Percentiles rank a stretch among this genome's conserved stretches.
phyloP scores from a whole-genome alignment of 129 eudicot genomes.

The Mikania micrantha region DNA sequence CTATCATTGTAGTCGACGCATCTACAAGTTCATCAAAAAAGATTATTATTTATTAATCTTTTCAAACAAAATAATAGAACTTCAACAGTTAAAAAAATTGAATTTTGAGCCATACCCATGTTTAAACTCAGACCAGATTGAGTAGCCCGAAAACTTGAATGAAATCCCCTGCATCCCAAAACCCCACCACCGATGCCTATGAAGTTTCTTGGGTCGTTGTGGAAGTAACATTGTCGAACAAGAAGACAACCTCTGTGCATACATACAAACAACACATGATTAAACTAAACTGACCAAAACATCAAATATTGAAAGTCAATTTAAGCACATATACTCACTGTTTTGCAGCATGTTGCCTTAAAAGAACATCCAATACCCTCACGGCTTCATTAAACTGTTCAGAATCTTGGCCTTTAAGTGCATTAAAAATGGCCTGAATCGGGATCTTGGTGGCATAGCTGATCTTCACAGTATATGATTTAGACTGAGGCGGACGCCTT shows the following conservation, averaged over 20 bases:
- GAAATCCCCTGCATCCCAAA: constrained; percentile 76
- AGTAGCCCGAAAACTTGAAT: constrained; percentile 78
- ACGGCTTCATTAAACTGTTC: constrained; percentile 80
- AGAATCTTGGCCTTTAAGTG: constrained; percentile 67
- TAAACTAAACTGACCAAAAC: not conserved
- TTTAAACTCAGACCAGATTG: constrained; percentile 80
- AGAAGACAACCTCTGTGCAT: constrained; percentile 77
- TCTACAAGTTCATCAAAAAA: constrained; percentile 28
- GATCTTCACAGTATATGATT: constrained; percentile 58
- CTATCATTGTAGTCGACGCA: constrained; percentile 68
- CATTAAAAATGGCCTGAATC: constrained; percentile 67
- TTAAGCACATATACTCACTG: constrained; percentile 42
- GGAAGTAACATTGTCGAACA: constrained; percentile 84
- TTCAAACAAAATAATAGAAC: not conserved
- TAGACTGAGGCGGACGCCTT: constrained; percentile 27
- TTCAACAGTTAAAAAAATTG: not conserved
- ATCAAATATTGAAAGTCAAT: not conserved
- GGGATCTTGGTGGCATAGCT: constrained; percentile 85
- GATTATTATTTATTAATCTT: not conserved
- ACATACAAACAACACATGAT: not conserved
- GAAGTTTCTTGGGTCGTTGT: constrained; percentile 57
- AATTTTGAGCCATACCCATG: constrained; percentile 41
- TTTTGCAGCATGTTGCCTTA: constrained; percentile 91
- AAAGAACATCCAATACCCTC: constrained; percentile 72
- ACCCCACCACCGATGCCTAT: constrained; percentile 75